These are phyloP conservation scores for Austroboletus novae-zelandiae DNA, from an alignment of 1,284 basidiomycete genomes.

Conservation along the genomic window DNA sequence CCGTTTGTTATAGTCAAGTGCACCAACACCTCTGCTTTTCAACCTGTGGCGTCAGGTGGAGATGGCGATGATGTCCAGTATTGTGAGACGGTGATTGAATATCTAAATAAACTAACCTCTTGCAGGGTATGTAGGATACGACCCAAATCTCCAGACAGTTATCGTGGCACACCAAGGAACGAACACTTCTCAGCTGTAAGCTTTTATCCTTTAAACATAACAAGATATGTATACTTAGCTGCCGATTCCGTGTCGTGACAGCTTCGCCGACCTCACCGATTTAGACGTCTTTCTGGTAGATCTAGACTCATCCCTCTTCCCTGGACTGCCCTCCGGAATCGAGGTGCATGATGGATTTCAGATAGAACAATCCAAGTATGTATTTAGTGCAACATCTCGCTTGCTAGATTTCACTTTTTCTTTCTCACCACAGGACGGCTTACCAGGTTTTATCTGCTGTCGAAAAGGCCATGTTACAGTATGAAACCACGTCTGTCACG, in stretches of 20 bases:
- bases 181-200: slow-evolving; percentile 24
- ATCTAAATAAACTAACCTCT: not conserved
- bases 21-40: slow-evolving; percentile 49
- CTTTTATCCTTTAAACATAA: not conserved
- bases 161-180: slow-evolving; percentile 38
- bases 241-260: slow-evolving; percentile 19
- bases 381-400: not conserved
- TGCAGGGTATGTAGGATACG: slow-evolving; percentile 38
- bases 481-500: slow-evolving; percentile 43
- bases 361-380: slow-evolving; percentile 50
- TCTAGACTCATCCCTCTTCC: slow-evolving; percentile 53
- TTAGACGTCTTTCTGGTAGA: slow-evolving; percentile 37
- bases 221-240: not conserved
- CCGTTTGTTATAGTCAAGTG: slow-evolving; percentile 43
- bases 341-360: slow-evolving; percentile 59
- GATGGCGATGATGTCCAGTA: slow-evolving; percentile 52
- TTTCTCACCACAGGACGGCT: slow-evolving; percentile 27
- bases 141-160: slow-evolving; percentile 26
- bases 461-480: slow-evolving; percentile 38
- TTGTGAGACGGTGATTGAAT: slow-evolving; percentile 32
- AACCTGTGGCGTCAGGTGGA: slow-evolving; percentile 59
- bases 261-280: slow-evolving; percentile 54
- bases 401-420: not conserved
- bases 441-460: slow-evolving; percentile 47
- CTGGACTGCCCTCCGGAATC: slow-evolving; percentile 47